Evolutionary conservation across 192 early-diverging fungal species (phyloP), one percentile per base, ranked within the genome.

Genomic region (Diversispora eburnea): DNA sequence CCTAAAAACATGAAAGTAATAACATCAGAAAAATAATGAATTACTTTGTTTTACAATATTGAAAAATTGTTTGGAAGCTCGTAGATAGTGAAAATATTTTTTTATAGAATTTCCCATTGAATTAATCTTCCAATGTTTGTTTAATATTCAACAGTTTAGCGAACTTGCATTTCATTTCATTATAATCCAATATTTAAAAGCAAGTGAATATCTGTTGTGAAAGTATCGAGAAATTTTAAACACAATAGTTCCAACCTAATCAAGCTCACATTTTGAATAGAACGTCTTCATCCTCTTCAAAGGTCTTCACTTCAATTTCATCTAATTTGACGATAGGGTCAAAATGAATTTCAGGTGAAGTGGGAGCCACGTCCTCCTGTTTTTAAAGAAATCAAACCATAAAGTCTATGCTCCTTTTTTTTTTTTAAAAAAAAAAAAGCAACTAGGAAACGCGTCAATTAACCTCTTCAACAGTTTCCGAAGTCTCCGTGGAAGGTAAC

Each of bases 321-420:
- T 92, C 88, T 52, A 99, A 88, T 83, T 94, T 95, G 87, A 98
- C 82, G 71, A 99, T 84, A 47, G 97, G 97, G 78, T 97, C 95
- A 84, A 99, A 98, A 82, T 97, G 92, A 65, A 97, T 90, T 51
- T 98, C 95, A 61, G 87, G 84, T 66, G 90, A 94, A 41, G 91
- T 84, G 43, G 86, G 91, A 61, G 87, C 88, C 77, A 94, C 93
- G 76, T 95, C 95, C 81, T 87, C 77, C 76, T 75, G 77, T 57
- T 58, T 57, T 58, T 49, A 10, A 47, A 49, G 25, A 33, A 33
- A 33, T 33, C 25, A 33, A 33, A 33, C 25, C 25, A 33, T 33
- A 33, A 33, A 33, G 25, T 33, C 25, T 33, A 33, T 33, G 25
- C 25, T 33, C 25, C 25, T 33, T 33, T 33, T 33, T 33, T 33